phyloP scores from a whole-genome alignment of 352 stramenopile species.

The Aphanomyces euteiches region DNA sequence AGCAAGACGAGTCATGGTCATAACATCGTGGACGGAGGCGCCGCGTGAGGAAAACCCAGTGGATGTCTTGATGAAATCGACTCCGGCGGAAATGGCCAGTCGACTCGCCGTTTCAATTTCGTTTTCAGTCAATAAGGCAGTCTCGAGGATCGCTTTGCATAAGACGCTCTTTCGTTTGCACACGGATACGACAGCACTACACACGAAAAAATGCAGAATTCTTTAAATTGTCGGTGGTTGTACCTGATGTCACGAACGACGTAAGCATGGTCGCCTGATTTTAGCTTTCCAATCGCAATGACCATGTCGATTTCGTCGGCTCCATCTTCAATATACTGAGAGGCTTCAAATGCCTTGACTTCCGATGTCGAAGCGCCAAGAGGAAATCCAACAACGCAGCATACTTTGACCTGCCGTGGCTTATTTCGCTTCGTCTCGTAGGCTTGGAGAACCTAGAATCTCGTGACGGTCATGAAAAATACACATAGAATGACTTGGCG shows the following conservation, averaged over 20 bases:
- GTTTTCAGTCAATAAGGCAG: constrained; percentile 58
- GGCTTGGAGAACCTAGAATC: background rate
- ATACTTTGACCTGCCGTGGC: constrained; percentile 66
- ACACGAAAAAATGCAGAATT: background rate
- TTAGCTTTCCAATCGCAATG: constrained; percentile 66
- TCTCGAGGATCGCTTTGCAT: constrained; percentile 86
- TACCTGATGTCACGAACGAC: constrained; percentile 71
- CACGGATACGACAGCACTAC: constrained; percentile 46
- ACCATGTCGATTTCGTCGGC: constrained; percentile 88
- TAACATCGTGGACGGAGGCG: constrained; percentile 72
- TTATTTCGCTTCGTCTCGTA: constrained; percentile 2
- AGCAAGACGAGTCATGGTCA: constrained; percentile 63
- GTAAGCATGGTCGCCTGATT: constrained; percentile 64
- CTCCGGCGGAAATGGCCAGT: constrained; percentile 57
- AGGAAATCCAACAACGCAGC: constrained; percentile 78
- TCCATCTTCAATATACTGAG: constrained; percentile 57
- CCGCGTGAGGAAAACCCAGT: constrained; percentile 82
- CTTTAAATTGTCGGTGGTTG: background rate
- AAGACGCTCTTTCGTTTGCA: constrained; percentile 56
- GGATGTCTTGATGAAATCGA: constrained; percentile 87
- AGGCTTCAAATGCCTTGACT: constrained; percentile 70
- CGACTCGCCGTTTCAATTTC: constrained; percentile 71
- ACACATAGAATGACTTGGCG: background rate
- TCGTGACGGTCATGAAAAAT: no score
- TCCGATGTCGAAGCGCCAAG: constrained; percentile 54